Evolutionary conservation across 2,329 filamentous ascomycete genomes (phyloP), one percentile per base, ranked within the genome.

Genomic region (Conoideocrella luteorostrata): DNA sequence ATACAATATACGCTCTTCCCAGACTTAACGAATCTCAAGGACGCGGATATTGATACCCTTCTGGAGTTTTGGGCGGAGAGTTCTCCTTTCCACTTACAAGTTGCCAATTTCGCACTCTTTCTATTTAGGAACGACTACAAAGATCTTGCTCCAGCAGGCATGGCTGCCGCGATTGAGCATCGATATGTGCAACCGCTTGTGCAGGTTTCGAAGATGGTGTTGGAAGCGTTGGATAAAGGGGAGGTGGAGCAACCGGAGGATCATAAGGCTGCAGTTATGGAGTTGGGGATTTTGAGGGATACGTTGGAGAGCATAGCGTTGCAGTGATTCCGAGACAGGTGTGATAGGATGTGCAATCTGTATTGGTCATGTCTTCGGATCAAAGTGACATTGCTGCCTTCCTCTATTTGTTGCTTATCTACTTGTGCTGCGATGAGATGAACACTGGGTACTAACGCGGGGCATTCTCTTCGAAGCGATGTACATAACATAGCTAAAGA

Each of bases 1-100:
- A 66, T 81, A n/a, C 77, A 82, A 54, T 79, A 82, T 52, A 70
- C 70, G 36, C 60, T 83, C 13, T 84, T 84, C 53, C 78, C 78
- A 2, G 69, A 76, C 55, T 64, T 78, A 34, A 66, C 66, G n/a
- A 58, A 65, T 4, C 61, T 81, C 15, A 59, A 60, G 3, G 65
- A 71, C 18, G 63, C 66, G 23, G 66, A 66, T 18, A 50, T 59
- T 2, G 61, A 65, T 5, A 66, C 68, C 2, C 50, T 81, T 26
- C 55, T 69, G 29, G 71, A 80, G 20, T 77, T 75, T 51, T 74
- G 76, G 67, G 56, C 57, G 11, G 66, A 75, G 48, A 74, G 74
- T 39, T 67, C 69, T 39, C 64, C 73, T 2, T 77, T 82, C 47
- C 65, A 82, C 42, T 63, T 82, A 48, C 77, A 82, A 51, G 74